Base-by-base conservation (phyloP, 495 filamentous ascomycete species). In the Collariella sp. region DNA sequence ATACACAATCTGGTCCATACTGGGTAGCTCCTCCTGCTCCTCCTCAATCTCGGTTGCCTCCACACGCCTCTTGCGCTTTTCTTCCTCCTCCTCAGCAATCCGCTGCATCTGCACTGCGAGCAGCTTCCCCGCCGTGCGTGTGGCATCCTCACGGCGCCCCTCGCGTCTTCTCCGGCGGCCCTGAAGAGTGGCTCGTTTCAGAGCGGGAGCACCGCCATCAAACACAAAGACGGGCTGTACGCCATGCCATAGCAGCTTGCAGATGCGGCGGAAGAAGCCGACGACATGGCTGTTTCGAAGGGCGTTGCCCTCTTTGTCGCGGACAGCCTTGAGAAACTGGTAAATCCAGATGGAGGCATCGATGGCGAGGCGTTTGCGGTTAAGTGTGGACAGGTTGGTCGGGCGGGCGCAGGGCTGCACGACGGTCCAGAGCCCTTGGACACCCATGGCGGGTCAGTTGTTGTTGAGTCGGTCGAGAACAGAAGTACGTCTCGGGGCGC, bases 331-430 rank as follows among this genome's bases (percentile, higher is more conserved):
- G 57, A 98, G 80, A 65, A 98, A 98, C 67, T 98, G 93, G 73
- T 98, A 98, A 54, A 98, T 96, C 93, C 93, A 98, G 63, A 97
- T 98, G 3, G 89, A 95, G 48, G 94, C 93, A 70, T 98, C 93
- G 68, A 98, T 88, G 26, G 93, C 93, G 54, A 98, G 83, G 20
- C 93, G 88, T 67, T 95, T 96, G 55, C 84, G 85, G 67, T 96
- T 95, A 47, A 98, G 84, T 1, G 93, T 95, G 66, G 94, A 89
- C 60, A 98, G 86, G 70, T 95, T 95, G 55, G 93, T 90, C 16
- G 86, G 86, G 20, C 86, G 83, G 23, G 91, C 93, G 63, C 86
- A 95, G 31, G 93, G 93, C 68, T 94, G 86, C 55, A 96, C 76
- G 45, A 98, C 86, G 38, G 86, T 88, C 93, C 93, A 98, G 52